Base-by-base conservation (phyloP, 306 rosid genomes). In the Spatholobus suberectus region DNA sequence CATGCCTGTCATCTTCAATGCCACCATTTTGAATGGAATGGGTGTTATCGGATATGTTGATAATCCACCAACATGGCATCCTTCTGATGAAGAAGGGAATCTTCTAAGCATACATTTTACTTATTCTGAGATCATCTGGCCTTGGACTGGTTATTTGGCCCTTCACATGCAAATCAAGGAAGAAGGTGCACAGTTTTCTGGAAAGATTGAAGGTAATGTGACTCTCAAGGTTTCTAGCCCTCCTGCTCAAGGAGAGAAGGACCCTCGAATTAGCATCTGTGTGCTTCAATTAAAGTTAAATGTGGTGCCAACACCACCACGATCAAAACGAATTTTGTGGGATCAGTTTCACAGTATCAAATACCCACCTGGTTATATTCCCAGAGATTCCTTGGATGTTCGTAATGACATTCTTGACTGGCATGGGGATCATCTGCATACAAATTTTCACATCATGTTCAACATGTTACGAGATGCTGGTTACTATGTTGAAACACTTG, bases 341-440 rank as follows among this genome's bases (percentile, higher is more conserved):
- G 99, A 95, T 85, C 99, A 96, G 86, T 96, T 94, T 91, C 99
- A 92, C 89, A 96, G 79, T 76, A 94, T 96, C 66, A 94, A 96
- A 81, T 96, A 96, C 73, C 99, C 99, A 65, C 98, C 98, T 83
- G 99, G 98, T 78, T 96, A 96, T 85, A 96, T 96, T 79, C 98
- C 99, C 1, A 89, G 99, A 83, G 99, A 96, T 73, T 96, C 99
- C 66, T 87, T 96, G 92, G 98, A 96, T 86, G 98, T 96, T 79
- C 97, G 97, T 32, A 96, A 94, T 85, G 99, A 96, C 89, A 96
- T 96, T 82, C 98, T 96, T 70, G 99, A 96, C 82, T 96, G 99
- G 99, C 99, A 96, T 73, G 99, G 99, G 15, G 99, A 96, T 89
- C 98, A 96, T 86, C 89, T 96, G 57, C 99, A 96, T 76, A 94